These are phyloP conservation scores for Penicillium brasilianum DNA, from an alignment of 2,329 filamentous ascomycete genomes.

Conservation along the genomic window DNA sequence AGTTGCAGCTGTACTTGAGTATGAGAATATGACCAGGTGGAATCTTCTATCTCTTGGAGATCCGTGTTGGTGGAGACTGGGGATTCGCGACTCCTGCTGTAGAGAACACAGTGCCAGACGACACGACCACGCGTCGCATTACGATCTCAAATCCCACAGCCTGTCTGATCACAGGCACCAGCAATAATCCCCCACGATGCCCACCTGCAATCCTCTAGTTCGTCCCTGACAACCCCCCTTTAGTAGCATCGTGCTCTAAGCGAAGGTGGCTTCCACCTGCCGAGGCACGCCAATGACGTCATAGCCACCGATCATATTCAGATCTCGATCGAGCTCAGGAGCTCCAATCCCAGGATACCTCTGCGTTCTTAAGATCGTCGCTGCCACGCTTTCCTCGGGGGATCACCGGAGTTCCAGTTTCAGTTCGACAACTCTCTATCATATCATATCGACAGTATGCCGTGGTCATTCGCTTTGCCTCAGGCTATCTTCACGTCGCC, in stretches of 20 bases:
- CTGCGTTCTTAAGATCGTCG: neutral
- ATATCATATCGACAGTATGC: conserved; percentile 23
- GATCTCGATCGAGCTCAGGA: conserved; percentile 20
- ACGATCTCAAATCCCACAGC: neutral
- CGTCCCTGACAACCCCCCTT: neutral
- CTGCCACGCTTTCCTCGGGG: neutral
- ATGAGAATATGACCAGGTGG: neutral
- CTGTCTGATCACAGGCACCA: neutral
- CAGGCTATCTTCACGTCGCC: conserved; percentile 39
- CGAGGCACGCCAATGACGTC: neutral
- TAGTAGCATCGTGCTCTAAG: neutral
- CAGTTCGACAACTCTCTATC: neutral
- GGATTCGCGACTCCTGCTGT: no score
- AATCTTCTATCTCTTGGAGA: no score
- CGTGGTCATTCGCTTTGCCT: conserved; percentile 39
- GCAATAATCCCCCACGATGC: neutral
- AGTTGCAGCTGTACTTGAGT: neutral
- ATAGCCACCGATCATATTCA: conserved; percentile 3
- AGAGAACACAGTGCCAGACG: no score
- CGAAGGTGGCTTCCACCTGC: neutral
- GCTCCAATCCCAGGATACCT: neutral
- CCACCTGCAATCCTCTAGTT: neutral
- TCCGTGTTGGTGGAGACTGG: neutral
- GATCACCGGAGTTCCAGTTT: neutral
- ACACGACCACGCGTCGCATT: neutral